phyloP scores from a whole-genome alignment of 2,329 filamentous ascomycete species.

The Penicillium sp. region DNA sequence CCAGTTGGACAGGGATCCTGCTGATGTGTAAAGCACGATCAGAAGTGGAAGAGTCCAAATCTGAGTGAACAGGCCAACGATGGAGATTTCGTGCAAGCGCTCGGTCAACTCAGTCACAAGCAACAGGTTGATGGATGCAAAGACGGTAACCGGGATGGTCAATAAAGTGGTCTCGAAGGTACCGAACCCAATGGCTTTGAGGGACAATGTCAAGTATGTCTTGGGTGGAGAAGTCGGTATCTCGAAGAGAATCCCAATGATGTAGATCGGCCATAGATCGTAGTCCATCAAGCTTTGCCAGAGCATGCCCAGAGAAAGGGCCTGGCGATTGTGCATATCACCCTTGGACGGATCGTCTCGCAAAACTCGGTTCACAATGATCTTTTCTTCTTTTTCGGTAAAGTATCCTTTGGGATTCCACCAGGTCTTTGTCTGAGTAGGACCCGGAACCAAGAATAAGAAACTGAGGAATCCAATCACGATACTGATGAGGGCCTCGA shows the following conservation, averaged over 20 bases:
- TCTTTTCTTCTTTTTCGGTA: conserved; percentile 60
- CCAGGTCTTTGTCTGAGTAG: conserved; percentile 54
- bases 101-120: conserved; percentile 29
- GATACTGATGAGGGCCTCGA: conserved; percentile 47
- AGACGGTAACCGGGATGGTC: conserved; percentile 42
- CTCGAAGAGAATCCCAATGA: conserved; percentile 35
- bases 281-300: conserved; percentile 38
- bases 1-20: conserved; percentile 42
- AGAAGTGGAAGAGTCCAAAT: conserved; percentile 56
- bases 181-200: conserved; percentile 12
- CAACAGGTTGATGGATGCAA: conserved; percentile 40
- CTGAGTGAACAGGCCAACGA: conserved; percentile 50
- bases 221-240: conserved; percentile 47
- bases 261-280: conserved; percentile 43
- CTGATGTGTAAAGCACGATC: conserved; percentile 44
- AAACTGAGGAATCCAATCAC: conserved; percentile 46
- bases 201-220: conserved; percentile 47
- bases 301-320: conserved; percentile 30
- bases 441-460: conserved; percentile 43
- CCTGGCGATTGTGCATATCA: conserved; percentile 40
- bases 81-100: conserved; percentile 45
- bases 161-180: conserved; percentile 27
- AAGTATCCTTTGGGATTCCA: conserved; percentile 64
- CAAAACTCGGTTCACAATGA: conserved; percentile 62
- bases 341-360: conserved; percentile 45